Base-by-base conservation (phyloP, 1,284 basidiomycete genomes). In the Pseudozyma flocculosa region DNA sequence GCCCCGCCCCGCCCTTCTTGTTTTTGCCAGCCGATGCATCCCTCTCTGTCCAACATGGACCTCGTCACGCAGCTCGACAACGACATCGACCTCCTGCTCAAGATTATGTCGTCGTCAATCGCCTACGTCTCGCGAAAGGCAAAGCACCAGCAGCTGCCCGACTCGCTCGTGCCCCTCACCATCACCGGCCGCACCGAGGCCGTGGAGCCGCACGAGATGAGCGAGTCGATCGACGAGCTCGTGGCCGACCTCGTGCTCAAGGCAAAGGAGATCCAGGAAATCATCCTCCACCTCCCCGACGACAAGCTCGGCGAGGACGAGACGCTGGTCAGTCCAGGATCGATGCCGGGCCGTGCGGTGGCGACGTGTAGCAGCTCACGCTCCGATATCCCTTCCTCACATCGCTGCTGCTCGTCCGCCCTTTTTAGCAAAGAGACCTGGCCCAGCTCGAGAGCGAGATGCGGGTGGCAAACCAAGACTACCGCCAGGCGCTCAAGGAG, bases 51-150 rank as follows among this genome's bases (percentile, higher is more conserved):
- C 30, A 54, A 19, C 3, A 72, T 72, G 69, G 58, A 63, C 43
- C 48, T 59, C 17, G 51, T 72, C 4, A 64, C 63, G 9, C 63
- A 64, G 51, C 63, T 72, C 11, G 69, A 72, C 30, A 48, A 32
- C 18, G 51, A 59, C 13, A 45, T 69, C 8, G 67, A 72, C 24
- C 53, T 65, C n/a, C 54, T 72, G 1, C 55, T 72, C 39, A 57
- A 62, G 38, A 64, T 72, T 45, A 72, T 72, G 69, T 68, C 69
- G 1, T 69, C 69, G 0, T 65, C 67, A 1, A 52, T 69, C 32
- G 67, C 69, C 0, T 72, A 54, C 50, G 54, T 64, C 15, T 72
- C 69, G 0, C 66, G 69, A 34, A 72, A 72, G 47, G 60, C 69
- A 14, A 43, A 44, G 23, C 69, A 72, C 39, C 17, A 40, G 5